A percentile compares a stretch with the other conserved stretches of the same genome.
These are phyloP conservation scores for Termitomyces sp. DNA, from an alignment of 768 basidiomycete genomes.

Conservation along the genomic window DNA sequence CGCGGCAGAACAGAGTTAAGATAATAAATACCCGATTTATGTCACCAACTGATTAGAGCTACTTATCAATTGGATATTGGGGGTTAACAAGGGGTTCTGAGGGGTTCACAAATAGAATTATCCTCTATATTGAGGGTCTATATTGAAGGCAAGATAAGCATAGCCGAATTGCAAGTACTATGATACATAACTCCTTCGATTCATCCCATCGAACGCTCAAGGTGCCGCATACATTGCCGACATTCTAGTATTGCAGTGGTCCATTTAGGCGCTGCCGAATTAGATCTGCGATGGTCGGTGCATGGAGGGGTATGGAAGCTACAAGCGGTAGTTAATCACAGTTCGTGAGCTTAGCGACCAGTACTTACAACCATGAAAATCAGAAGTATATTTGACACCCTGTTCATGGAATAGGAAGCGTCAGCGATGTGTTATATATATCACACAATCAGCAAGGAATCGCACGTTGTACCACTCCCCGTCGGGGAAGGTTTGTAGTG, in stretches of 20 bases:
- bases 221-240: not conserved
- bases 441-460: not conserved
- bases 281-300: slow-evolving; percentile 1
- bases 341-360: not conserved
- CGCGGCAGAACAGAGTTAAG: no score
- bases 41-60: no score
- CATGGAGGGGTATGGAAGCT: slow-evolving; percentile 11
- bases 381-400: not conserved
- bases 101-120: no score
- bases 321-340: not conserved
- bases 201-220: not conserved
- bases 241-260: not conserved
- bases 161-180: not conserved
- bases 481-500: slow-evolving; percentile 31
- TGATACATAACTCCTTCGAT: not conserved
- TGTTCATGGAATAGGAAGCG: not conserved
- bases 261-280: slow-evolving; percentile 1
- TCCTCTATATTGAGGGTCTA: no score
- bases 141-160: not conserved
- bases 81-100: no score
- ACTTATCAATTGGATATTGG: no score
- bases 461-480: slow-evolving; percentile 24
- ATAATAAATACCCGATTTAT: no score
- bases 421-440: not conserved
- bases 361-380: slow-evolving; percentile 5